Base-by-base conservation (phyloP, 768 basidiomycete genomes). In the Russula sp. region DNA sequence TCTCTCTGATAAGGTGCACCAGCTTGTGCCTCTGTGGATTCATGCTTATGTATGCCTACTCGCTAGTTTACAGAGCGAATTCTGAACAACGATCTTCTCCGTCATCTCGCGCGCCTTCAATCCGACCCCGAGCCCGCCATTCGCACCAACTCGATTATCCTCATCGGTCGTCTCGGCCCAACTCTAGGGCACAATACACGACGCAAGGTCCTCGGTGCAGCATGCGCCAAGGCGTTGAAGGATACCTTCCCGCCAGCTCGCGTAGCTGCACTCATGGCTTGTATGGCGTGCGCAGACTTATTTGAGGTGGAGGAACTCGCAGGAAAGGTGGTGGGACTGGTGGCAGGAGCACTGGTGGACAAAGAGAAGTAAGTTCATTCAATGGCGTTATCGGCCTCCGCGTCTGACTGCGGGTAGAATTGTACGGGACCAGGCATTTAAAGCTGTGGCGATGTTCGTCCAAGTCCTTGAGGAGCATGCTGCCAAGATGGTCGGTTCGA, bases 381-480 rank as follows among this genome's bases (percentile, higher is more conserved):
- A 55, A 50, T 60, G 32, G 18, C 35, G 18, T 16, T 32, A 40
- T 52, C 32, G 56, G 18, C 57, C 3, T 55, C 20, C 57, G 20
- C 57, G n/a, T 62, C 35, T 66, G 40, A 52, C 20, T 16, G 50
- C 6, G 49, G 22, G 0, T 68, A 98, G 96, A 68, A 73, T 92
- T 8, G 96, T 98, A 0, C 84, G 97, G 22, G 95, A 98, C 74
- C 96, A 98, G 70, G 96, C 93, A 2, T 98, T 96, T 80, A 96
- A 91, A 74, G 89, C 94, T 6, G 79, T 96, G 59, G 91, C 92
- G 48, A 76, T 96, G 53, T 94, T 97, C 70, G 78, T 96, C 65
- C 91, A 89, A 73, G 85, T 82, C 66, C 75, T 98, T 34, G 93
- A 97, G 70, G 81, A 77, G 8, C 82, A 97, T 68, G 91, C 88